phyloP scores from a whole-genome alignment of 805 yeast species.

The Wickerhamomyces mucosus region DNA sequence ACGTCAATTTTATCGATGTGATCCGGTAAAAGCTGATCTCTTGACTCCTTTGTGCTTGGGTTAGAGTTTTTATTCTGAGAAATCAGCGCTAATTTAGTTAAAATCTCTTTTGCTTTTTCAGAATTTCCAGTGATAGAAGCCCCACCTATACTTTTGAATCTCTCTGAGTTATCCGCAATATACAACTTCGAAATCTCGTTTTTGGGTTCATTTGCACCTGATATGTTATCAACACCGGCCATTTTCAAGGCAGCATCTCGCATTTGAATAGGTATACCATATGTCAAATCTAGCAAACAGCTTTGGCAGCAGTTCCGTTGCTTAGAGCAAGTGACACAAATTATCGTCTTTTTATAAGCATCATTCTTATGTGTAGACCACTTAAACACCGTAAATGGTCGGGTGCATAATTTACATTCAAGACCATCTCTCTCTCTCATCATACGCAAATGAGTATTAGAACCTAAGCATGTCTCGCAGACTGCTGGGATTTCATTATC shows the following conservation, averaged over 20 bases:
- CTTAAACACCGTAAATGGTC: slow-evolving; percentile 73
- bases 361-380: slow-evolving; percentile 49
- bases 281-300: slow-evolving; percentile 75
- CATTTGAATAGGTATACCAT: slow-evolving; percentile 68
- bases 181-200: slow-evolving; percentile 46
- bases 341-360: slow-evolving; percentile 48
- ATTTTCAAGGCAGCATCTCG: slow-evolving; percentile 74
- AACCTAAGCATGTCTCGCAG: slow-evolving; percentile 69
- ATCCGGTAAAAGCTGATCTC: slow-evolving; percentile 7
- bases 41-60: background rate
- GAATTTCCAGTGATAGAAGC: slow-evolving; percentile 24
- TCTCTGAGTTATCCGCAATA: slow-evolving; percentile 40
- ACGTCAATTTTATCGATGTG: slow-evolving; percentile 31
- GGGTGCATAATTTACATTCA: slow-evolving; percentile 78
- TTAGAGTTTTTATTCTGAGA: slow-evolving; percentile 7
- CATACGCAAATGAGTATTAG: slow-evolving; percentile 58
- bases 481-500: too few species aligned
- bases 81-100: slow-evolving; percentile 31
- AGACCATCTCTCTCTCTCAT: slow-evolving; percentile 60
- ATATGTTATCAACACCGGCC: slow-evolving; percentile 40
- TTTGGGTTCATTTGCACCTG: slow-evolving; percentile 31
- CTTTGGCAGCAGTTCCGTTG: slow-evolving; percentile 79
- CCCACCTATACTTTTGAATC: slow-evolving; percentile 25
- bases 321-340: slow-evolving; percentile 75
- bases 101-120: slow-evolving; percentile 40